These are phyloP conservation scores for Allomyces macrogynus DNA, from an alignment of 192 early-diverging fungal species.

Conservation along the genomic window DNA sequence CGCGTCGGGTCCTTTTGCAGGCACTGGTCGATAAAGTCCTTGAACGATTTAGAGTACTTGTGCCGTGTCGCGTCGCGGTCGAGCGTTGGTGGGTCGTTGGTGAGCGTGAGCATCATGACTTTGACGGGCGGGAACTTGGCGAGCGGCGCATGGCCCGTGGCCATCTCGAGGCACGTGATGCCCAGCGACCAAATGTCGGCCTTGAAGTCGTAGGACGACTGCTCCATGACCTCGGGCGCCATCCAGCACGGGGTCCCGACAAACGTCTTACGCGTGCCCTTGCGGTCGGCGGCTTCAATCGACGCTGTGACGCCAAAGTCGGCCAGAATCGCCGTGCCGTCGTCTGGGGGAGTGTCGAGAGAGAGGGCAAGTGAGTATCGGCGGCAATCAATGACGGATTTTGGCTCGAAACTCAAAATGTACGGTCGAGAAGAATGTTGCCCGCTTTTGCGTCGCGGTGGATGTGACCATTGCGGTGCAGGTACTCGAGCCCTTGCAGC, in stretches of 20 bases:
- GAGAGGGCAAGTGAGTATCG: no score
- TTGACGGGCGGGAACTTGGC: conserved; percentile 74
- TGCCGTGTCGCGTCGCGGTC: conserved; percentile 49
- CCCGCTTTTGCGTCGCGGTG: conserved; percentile 56
- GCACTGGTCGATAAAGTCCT: conserved; percentile 73
- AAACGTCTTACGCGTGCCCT: conserved; percentile 41
- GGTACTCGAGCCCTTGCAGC: conserved; percentile 38
- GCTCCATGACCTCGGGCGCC: conserved; percentile 80
- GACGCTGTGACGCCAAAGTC: conserved; percentile 53
- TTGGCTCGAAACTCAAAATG: no score
- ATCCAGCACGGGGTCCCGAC: conserved; percentile 44
- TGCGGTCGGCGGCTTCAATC: conserved; percentile 39
- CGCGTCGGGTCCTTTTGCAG: conserved; percentile 57
- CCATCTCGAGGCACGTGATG: conserved; percentile 65
- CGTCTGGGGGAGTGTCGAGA: conserved; percentile 9
- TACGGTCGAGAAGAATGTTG: conserved; percentile 35
- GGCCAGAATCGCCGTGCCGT: conserved; percentile 37
- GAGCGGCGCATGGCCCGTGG: conserved; percentile 72
- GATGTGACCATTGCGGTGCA: conserved; percentile 45
- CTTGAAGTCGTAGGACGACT: conserved; percentile 69
- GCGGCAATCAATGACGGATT: no score
- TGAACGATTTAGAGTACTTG: conserved; percentile 55
- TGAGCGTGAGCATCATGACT: conserved; percentile 71
- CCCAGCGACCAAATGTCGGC: conserved; percentile 87
- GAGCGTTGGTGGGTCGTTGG: conserved; percentile 67